Conservation (phyloP, 441 rosid genomes). For the Populus tomentosa region DNA sequence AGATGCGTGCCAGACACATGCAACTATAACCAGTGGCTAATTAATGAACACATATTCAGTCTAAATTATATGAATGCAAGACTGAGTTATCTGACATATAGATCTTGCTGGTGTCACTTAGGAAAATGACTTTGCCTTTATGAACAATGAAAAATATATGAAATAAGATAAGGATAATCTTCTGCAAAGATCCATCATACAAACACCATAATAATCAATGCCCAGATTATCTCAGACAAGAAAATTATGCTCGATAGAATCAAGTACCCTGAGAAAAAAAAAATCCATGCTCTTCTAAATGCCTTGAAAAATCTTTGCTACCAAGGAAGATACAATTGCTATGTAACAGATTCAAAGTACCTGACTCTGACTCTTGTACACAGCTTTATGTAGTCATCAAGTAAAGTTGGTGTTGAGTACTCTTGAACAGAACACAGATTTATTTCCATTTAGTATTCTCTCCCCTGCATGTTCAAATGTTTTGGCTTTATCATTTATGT, state of each 20-base stretch:
- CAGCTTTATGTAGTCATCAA: not conserved
- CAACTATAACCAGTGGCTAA: not conserved
- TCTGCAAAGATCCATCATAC: not conserved
- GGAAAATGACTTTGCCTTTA: not conserved
- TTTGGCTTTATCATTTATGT: no score
- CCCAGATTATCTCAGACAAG: not conserved
- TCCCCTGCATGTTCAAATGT: not conserved
- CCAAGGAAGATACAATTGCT: not conserved
- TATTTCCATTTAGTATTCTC: not conserved
- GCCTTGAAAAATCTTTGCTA: not conserved
- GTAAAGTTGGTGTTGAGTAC: not conserved
- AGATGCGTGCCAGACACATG: not conserved
- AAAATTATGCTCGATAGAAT: not conserved
- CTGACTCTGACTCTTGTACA: not conserved
- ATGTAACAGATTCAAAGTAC: not conserved
- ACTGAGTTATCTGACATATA: not conserved
- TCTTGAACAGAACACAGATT: not conserved
- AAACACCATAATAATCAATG: not conserved
- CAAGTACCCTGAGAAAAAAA: not conserved
- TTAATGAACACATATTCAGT: not conserved
- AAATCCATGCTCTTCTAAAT: not conserved
- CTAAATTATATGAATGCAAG: not conserved
- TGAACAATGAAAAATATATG: not conserved
- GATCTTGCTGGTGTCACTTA: not conserved
- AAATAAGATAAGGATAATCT: not conserved